Conservation (phyloP, 495 filamentous ascomycete genomes). For the Penicillium daleae region DNA sequence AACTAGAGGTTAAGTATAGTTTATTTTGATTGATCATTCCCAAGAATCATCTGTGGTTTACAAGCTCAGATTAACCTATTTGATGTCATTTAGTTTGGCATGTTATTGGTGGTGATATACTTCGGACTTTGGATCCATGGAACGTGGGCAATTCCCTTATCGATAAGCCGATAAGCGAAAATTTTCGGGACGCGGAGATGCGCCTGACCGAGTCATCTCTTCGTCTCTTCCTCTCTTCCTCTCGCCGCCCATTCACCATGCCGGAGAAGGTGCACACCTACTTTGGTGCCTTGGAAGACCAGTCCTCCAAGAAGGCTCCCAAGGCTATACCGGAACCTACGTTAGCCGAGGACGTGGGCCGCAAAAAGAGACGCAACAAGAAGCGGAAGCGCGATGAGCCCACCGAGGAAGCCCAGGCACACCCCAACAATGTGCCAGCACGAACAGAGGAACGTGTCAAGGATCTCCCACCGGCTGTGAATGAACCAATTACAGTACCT, state of each 20-base stretch:
- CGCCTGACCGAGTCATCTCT: not conserved
- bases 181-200: slow-evolving; percentile 31
- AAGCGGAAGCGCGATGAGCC: slow-evolving; percentile 50
- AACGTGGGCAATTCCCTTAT: not conserved
- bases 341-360: slow-evolving; percentile 24
- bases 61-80: no score
- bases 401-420: slow-evolving; percentile 17
- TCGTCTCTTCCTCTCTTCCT: not conserved
- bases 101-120: not conserved
- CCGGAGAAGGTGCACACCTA: slow-evolving; percentile 47
- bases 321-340: slow-evolving; percentile 12
- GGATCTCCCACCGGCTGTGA: not conserved
- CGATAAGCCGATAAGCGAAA: slow-evolving; percentile 30
- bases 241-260: slow-evolving; percentile 41
- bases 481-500: not conserved
- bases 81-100: no score
- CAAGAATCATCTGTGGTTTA: no score
- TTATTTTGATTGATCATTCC: no score
- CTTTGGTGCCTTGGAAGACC: slow-evolving; percentile 28
- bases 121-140: not conserved
- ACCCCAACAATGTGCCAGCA: not conserved
- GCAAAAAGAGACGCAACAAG: slow-evolving; percentile 40
- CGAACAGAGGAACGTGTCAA: slow-evolving; percentile 5
- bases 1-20: not conserved
- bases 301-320: slow-evolving; percentile 12